Evolutionary conservation across 805 yeast genomes (phyloP), one percentile per base, ranked within the genome.

Genomic region (Schizosaccharomyces pombe): DNA sequence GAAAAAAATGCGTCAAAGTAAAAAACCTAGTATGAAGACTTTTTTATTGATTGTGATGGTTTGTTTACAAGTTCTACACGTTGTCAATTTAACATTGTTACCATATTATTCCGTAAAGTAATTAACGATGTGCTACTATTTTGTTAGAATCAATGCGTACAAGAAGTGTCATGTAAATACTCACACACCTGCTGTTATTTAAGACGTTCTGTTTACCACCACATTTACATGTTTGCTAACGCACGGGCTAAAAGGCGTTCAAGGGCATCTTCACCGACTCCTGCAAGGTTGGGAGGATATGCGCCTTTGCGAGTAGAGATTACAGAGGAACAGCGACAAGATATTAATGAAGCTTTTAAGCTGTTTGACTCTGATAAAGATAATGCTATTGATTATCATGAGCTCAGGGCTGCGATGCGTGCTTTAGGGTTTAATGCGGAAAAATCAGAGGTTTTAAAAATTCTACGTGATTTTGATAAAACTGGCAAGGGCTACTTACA

Each of bases 331-430:
- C 49, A 43, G 30, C 49, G 49, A 19, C 49, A 43, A 14, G 80
- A 75, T 58, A 70, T 82, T 55, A 73, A 83, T 56, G 82, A 83
- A 59, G 78, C 91, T 1, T 87, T 86, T 64, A 77, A 83, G 30
- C 71, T 89, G 32, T 91, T 91, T 66, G 98, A 91, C 63, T 80
- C 85, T 82, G 85, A 91, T 67, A 78, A 77, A 57, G 97, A 91
- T 65, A 94, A 95, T 2, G 75, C 73, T 59, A 72, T 91, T 54
- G 39, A 49, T 49, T 49, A 31, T 30, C 39, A 31, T 49, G 53
- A 49, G 24, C 24, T 49, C 37, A 8, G 39, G 33, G 53, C 53
- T 30, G 53, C 98, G 0, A 77, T 91, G 70, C 70, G 94, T 55
- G 98, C 98, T 0, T 71, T 91, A 43, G 98, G 98, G 1, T 91